phyloP scores from a whole-genome alignment of 2,329 filamentous ascomycete species.

The Diaporthe citri region DNA sequence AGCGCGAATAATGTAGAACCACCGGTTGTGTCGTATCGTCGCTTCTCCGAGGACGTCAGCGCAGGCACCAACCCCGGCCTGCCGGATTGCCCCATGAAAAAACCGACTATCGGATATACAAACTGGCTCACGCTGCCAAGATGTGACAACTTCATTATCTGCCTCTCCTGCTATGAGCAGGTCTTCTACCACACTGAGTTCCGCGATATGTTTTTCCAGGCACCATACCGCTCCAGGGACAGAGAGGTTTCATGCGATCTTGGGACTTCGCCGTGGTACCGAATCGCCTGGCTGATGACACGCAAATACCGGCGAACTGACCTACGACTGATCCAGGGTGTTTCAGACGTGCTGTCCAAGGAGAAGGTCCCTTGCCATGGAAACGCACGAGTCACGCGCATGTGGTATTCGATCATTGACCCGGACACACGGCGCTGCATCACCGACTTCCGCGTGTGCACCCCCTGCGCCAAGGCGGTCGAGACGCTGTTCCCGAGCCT shows the following conservation, averaged over 20 bases:
- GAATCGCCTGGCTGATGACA: slow-evolving; percentile 86
- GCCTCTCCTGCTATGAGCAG: slow-evolving; percentile 80
- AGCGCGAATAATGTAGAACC: slow-evolving; percentile 50
- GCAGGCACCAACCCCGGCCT: slow-evolving; percentile 61
- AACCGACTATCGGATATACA: slow-evolving; percentile 71
- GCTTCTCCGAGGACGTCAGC: slow-evolving; percentile 66
- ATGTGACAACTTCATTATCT: slow-evolving; percentile 81
- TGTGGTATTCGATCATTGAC: slow-evolving; percentile 83
- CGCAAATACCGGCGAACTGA: slow-evolving; percentile 76
- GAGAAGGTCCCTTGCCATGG: slow-evolving; percentile 69
- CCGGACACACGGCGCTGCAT: slow-evolving; percentile 73
- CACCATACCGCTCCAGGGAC: slow-evolving; percentile 68
- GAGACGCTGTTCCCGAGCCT: slow-evolving; percentile 81
- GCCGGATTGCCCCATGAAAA: slow-evolving; percentile 77
- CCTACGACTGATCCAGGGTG: slow-evolving; percentile 75
- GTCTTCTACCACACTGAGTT: slow-evolving; percentile 79
- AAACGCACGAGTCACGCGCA: slow-evolving; percentile 65
- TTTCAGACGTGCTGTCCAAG: slow-evolving; percentile 73
- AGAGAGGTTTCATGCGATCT: slow-evolving; percentile 81
- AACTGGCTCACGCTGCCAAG: slow-evolving; percentile 87
- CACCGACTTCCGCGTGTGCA: slow-evolving; percentile 80
- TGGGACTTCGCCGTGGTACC: slow-evolving; percentile 81
- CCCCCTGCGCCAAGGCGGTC: slow-evolving; percentile 78
- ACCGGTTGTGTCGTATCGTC: slow-evolving; percentile 60
- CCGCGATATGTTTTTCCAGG: slow-evolving; percentile 73